A percentile compares a stretch with the other conserved stretches of the same genome.
phyloP scores from a whole-genome alignment of 257 asterid genomes.

The Rauvolfia tetraphylla region DNA sequence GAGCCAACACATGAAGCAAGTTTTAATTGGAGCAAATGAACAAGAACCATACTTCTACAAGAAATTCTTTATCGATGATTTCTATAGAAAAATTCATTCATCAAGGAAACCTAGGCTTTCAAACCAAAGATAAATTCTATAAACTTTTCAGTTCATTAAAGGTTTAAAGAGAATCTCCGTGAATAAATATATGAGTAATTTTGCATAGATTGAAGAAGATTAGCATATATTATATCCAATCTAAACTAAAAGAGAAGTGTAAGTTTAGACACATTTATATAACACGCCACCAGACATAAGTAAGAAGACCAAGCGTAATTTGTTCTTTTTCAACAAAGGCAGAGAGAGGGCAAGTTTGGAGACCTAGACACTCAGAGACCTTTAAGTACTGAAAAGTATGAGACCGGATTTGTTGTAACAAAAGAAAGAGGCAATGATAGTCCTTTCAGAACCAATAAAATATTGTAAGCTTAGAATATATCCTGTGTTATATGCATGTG shows the following conservation, averaged over 20 bases:
- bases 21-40: not conserved
- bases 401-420: too few species aligned
- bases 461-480: not conserved
- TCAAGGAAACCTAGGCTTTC: not conserved
- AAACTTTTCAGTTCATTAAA: not conserved
- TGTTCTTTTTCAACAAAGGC: not conserved
- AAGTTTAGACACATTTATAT: not conserved
- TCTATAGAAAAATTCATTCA: not conserved
- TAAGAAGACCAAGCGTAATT: not conserved
- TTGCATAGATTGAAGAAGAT: not conserved
- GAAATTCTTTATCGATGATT: not conserved
- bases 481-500: not conserved
- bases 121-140: not conserved
- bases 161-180: not conserved
- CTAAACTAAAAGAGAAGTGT: not conserved
- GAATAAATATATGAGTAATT: not conserved
- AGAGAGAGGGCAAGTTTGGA: not conserved
- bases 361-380: not conserved
- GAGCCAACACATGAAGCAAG: not conserved
- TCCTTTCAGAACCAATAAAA: not conserved
- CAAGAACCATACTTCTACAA: not conserved
- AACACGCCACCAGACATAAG: not conserved
- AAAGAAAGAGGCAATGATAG: not conserved
- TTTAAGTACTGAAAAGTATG: not conserved
- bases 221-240: not conserved